A percentile compares a stretch with the other conserved stretches of the same genome.
phyloP scores from a whole-genome alignment of 1,139 yeast genomes.

The Ogataea hybrid region DNA sequence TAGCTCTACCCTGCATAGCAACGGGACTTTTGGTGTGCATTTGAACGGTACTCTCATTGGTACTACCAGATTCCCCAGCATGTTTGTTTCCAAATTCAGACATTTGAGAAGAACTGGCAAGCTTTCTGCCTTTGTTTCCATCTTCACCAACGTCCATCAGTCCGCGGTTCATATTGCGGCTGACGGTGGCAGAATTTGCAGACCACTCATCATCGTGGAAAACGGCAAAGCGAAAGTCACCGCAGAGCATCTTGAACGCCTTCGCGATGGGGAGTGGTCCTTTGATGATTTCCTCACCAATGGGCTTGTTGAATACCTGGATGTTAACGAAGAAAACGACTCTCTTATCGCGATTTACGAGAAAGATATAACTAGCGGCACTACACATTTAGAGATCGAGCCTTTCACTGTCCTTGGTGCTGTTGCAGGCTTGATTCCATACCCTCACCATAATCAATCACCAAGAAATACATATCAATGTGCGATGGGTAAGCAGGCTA shows the following conservation, averaged over 20 bases:
- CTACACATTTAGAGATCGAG: slow-evolving; percentile 93
- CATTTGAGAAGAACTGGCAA: slow-evolving; percentile 79
- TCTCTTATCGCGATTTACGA: slow-evolving; percentile 91
- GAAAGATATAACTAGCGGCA: slow-evolving; percentile 48
- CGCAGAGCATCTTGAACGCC: slow-evolving; percentile 61
- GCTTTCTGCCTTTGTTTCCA: slow-evolving; percentile 86
- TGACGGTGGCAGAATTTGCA: slow-evolving; percentile 98
- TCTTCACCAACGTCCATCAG: slow-evolving; percentile 87
- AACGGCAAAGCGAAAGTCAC: slow-evolving; percentile 68
- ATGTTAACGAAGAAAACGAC: slow-evolving; percentile 97
- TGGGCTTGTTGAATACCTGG: slow-evolving; percentile 93
- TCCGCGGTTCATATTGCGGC: slow-evolving; percentile 95
- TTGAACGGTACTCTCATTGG: slow-evolving; percentile 94
- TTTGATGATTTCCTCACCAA: slow-evolving; percentile 85
- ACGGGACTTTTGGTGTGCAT: slow-evolving; percentile 79
- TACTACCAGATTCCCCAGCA: slow-evolving; percentile 79
- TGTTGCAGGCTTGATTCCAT: slow-evolving; percentile 98
- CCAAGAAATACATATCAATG: slow-evolving; percentile 99
- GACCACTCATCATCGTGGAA: slow-evolving; percentile 88
- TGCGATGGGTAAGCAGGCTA: slow-evolving; percentile 99
- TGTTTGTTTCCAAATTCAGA: slow-evolving; percentile 78
- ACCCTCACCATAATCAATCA: slow-evolving; percentile 98
- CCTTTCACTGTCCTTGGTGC: slow-evolving; percentile 97
- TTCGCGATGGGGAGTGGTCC: slow-evolving; percentile 68
- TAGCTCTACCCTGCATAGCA: slow-evolving; percentile 76